Base-by-base conservation (phyloP, 2,329 filamentous ascomycete genomes). In the Nemania sp. region DNA sequence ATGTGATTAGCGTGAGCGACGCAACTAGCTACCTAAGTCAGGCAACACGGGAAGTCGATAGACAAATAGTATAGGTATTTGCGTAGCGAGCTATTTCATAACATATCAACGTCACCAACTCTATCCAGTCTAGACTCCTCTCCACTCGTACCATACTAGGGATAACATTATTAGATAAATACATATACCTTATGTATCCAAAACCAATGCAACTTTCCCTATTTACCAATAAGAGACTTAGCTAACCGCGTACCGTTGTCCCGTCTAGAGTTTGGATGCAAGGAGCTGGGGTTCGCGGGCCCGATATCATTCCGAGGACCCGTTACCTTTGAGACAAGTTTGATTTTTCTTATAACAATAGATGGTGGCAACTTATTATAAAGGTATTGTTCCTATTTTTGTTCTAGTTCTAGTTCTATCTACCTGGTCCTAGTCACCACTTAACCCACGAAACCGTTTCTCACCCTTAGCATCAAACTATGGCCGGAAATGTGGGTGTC, bases 221-320 rank as follows among this genome's bases (percentile, higher is more conserved):
- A 18, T 2, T 32, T 32, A 24, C 56, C 41, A 32, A 58, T 49
- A 13, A 15, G 26, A 38, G 11, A 18, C 11, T 7, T 8, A 5
- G 47, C 45, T 20, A 55, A 10, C 11, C 26, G 20, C n/a, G 35
- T 22, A 13, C 35, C 55, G 22, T 15, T 24, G 45, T 32, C 41
- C 26, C 13, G 27, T 51, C 18, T 38, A 61, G 41, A n/a, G 53
- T 47, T 22, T 24, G 10, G 20, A 27, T 38, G 3, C 38, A 29
- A 3, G 24, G 15, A 41, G 18, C 27, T 20, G 13, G 45, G 59
- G 27, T 45, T 53, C 27, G 27, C 66, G 66, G 66, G 35, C 18
- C 47, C 53, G 18, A 56, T 43, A 65, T 52, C 29, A 2, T 38
- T 11, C 66, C 66, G 66, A 64, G 20, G 20, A 10, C 32, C 66